Evolutionary conservation across 2,329 filamentous ascomycete genomes (phyloP), one percentile per base, ranked within the genome.

Genomic region (Clonostachys rhizophaga): DNA sequence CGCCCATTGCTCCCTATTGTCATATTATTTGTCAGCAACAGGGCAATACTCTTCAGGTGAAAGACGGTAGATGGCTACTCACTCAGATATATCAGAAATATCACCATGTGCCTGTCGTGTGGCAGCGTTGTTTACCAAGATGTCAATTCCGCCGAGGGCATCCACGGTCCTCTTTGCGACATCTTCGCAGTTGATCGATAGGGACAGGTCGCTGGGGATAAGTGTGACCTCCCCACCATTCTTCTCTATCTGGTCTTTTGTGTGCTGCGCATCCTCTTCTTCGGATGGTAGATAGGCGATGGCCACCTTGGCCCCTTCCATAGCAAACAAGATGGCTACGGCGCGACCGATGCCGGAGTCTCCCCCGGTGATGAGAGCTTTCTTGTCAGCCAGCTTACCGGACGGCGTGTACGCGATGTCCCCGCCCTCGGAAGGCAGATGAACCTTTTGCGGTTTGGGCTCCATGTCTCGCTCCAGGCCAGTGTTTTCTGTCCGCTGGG

Each of bases 251-350:
- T 73, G 56, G 34, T 63, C 63, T 54, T 78, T 75, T 3, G 78
- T 81, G 8, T 72, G 68, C 44, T 80, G 62, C 1, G 79, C 79
- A 47, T 83, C 79, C 17, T 68, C 57, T 51, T 82, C 64, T 61
- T 83, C 79, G 24, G 77, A 71, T 3, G 74, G 74, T 2, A 80
- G 68, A 52, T 81, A 78, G 14, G 74, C 71, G 49, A 82, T 79
- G 20, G 68, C 74, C 42, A 80, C 64, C 51, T 81, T 72, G 14
- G 78, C 76, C 2, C 79, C 79, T 55, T 83, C 79, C 9, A 75
- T 68, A 0, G 79, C 79, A 61, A 79, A 79, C 3, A 82, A 61
- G 1, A 81, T 67, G 0, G 78, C 78, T 77, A 40, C 34, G 20
- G 46, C 46, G 8, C 37, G 20, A n/a, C 46, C 46, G 20, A 47